phyloP scores from a whole-genome alignment of 2,329 filamentous ascomycete species.

The Colletotrichum viniferum region DNA sequence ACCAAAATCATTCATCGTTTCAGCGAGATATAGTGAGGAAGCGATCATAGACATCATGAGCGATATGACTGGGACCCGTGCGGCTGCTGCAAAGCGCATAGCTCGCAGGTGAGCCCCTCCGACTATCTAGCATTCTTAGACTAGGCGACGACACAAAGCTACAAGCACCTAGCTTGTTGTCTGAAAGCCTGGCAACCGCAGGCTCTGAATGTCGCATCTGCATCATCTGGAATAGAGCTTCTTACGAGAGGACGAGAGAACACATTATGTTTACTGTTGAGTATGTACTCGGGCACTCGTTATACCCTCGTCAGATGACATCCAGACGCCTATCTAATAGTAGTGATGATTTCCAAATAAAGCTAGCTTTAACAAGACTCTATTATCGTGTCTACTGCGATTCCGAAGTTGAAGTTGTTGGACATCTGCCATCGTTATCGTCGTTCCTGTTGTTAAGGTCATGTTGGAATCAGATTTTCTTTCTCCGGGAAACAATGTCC shows the following conservation, averaged over 20 bases:
- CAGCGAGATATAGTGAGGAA: no score
- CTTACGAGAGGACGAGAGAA: background rate
- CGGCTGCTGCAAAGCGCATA: background rate
- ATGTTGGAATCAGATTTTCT: background rate
- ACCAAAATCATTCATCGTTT: no score
- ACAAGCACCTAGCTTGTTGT: background rate
- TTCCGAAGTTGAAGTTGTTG: background rate
- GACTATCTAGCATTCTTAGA: background rate
- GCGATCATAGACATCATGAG: background rate
- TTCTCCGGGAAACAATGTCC: background rate
- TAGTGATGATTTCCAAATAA: background rate
- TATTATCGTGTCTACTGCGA: background rate
- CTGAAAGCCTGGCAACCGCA: background rate
- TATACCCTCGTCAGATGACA: background rate
- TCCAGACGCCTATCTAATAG: background rate
- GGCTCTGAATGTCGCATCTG: background rate
- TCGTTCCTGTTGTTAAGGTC: background rate
- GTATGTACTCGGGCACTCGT: background rate
- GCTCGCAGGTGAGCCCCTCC: background rate
- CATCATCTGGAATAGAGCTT: background rate
- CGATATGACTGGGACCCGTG: background rate
- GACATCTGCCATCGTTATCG: background rate
- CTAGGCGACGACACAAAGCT: background rate
- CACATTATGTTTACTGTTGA: accelerated
- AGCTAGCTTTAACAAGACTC: background rate